phyloP scores from a whole-genome alignment of 2,329 filamentous ascomycete genomes.

The Elsinoe necatrix region DNA sequence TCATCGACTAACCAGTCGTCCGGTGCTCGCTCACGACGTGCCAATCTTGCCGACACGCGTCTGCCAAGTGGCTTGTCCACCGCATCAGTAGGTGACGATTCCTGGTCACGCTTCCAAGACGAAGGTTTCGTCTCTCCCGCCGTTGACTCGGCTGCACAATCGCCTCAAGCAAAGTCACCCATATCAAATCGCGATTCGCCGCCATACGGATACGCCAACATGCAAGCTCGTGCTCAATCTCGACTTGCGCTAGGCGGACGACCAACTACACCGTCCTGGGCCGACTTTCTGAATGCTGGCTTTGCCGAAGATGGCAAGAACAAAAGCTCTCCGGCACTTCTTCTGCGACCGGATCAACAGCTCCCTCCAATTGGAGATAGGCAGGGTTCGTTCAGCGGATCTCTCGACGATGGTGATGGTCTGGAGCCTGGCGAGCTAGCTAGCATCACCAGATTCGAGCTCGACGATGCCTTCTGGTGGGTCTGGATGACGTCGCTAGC shows the following conservation, averaged over 20 bases:
- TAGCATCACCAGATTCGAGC: conserved; percentile 74
- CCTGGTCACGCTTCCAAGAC: conserved; percentile 95
- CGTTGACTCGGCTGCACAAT: conserved; percentile 13
- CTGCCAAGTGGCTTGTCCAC: conserved; percentile 33
- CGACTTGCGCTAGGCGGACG: conserved; percentile 43
- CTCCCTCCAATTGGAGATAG: conserved; percentile 76
- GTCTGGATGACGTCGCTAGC: conserved; percentile 98
- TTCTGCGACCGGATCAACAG: conserved; percentile 86
- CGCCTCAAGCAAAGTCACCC: conserved; percentile 13
- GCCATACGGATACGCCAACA: conserved; percentile 3
- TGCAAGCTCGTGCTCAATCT: conserved; percentile 13
- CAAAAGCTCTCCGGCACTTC: conserved; percentile 51
- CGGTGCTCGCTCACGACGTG: conserved; percentile 41
- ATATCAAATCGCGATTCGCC: conserved; percentile 11
- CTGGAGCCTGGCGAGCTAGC: conserved; percentile 90
- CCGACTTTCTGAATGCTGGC: conserved; percentile 89
- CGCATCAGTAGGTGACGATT: conserved; percentile 57
- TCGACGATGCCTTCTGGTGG: conserved; percentile 99
- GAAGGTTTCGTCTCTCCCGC: conserved; percentile 65
- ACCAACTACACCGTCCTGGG: conserved; percentile 95
- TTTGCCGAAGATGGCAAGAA: conserved; percentile 63
- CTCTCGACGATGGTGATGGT: conserved; percentile 60
- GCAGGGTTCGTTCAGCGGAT: conserved; percentile 30
- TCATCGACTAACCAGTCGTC: conserved; percentile 82
- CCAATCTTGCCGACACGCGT: conserved; percentile 13